These are phyloP conservation scores for Irpex sp. DNA, from an alignment of 1,284 basidiomycete genomes.

Conservation along the genomic window DNA sequence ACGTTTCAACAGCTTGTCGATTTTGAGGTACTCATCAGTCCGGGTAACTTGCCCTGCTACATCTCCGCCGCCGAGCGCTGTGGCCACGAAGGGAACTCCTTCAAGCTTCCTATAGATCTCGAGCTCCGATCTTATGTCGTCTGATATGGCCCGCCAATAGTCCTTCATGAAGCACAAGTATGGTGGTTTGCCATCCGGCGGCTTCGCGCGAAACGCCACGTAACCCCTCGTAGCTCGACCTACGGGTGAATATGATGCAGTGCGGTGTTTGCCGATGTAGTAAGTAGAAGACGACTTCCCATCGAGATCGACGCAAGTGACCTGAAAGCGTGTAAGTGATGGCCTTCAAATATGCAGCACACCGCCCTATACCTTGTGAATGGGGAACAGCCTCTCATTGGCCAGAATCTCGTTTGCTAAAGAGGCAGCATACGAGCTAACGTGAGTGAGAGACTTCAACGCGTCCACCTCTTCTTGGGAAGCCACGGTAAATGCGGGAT, in stretches of 20 bases:
- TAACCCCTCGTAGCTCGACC: conserved; percentile 4
- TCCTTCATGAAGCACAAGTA: conserved; percentile 5
- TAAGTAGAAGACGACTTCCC: neutral
- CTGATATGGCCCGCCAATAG: conserved; percentile 1
- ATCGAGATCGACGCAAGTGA: neutral
- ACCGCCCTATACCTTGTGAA: neutral
- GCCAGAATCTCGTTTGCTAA: neutral
- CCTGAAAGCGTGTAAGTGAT: neutral
- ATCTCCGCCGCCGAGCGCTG: conserved; percentile 1
- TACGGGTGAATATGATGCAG: neutral
- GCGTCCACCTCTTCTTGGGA: neutral
- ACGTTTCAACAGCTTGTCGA: neutral
- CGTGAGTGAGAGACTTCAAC: neutral
- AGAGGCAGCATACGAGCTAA: neutral
- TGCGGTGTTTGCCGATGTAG: neutral
- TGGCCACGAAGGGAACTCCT: neutral
- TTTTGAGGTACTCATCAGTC: neutral
- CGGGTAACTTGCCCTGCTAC: neutral
- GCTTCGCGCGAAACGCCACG: neutral
- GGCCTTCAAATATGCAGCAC: neutral
- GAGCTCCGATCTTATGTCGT: neutral
- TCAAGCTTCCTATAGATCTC: neutral
- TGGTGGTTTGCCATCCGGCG: neutral
- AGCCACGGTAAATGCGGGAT: neutral
- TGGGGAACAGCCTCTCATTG: neutral